Base-by-base conservation (phyloP, 805 yeast species). In the Starmerella davenportii region DNA sequence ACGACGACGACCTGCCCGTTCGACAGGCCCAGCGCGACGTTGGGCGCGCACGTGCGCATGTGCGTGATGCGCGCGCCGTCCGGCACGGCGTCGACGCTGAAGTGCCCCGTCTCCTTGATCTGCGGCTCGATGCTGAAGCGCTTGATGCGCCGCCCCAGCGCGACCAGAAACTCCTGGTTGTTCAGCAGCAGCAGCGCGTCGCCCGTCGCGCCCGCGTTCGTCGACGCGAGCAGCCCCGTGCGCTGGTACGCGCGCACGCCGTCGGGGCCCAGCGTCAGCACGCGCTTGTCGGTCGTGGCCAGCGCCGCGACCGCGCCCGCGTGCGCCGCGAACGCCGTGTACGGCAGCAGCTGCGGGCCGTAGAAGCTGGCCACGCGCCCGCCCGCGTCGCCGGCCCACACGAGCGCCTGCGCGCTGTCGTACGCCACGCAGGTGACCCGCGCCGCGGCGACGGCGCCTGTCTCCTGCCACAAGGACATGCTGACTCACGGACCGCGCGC, bases 311-410 rank as follows among this genome's bases (percentile, higher is more conserved):
- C 69, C 0, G 73, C 61, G 0, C 61, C 50, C 3, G 57, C 51
- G 37, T 73, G 78, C 0, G 72, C 76, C 17, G 60, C 55, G 41
- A 70, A 71, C 24, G 78, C 60, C 3, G 76, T 67, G 50, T 78
- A 79, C 2, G 75, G 66, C 4, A 61, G 59, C 35, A 75, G 56
- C 9, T 62, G 59, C 9, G 66, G 62, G 11, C 70, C 74, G 21
- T 59, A 60, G 39, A 52, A 63, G 1, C 69, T 62, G 3, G 59
- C 54, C 8, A 67, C 50, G 28, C 51, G 55, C 3, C 71, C 71
- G 43, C 50, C 36, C 1, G 31, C 55, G 53, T 80, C 90, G 15
- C 93, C 93, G 1, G 76, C 65, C 96, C 96, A 87, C 2, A 85
- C 53, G 34, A 90, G 61, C 48, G 85, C 90, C 20, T 43, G 37